Base-by-base conservation (phyloP, 495 filamentous ascomycete genomes). In the Tuber umbilicatum region DNA sequence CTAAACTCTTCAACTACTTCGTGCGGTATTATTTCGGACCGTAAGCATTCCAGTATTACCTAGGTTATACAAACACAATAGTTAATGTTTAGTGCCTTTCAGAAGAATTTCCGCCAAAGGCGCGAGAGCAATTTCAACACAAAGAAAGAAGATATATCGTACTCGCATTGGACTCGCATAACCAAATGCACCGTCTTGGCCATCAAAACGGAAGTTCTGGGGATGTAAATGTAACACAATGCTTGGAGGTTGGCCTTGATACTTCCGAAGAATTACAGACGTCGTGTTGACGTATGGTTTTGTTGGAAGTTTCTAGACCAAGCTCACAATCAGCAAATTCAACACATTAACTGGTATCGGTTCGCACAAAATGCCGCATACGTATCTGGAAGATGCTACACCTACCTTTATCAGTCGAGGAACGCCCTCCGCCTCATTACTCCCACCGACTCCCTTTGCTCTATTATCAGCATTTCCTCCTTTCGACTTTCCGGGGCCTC, bases 161-260 rank as follows among this genome's bases (percentile, higher is more conserved):
- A 92, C 84, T 79, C 87, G 89, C 93, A 98, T 97, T 69, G 94
- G 92, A 10, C 94, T 97, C 76, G 91, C 91, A 83, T 97, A 97
- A 2, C 88, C 85, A 78, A 97, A 97, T 81, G 90, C 92, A 76
- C 94, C 93, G 83, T 97, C 93, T 84, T 97, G 94, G 75, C 93
- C 89, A 77, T 98, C 95, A 83, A 99, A 97, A 70, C 93, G 91
- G 82, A 97, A 97, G 84, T 97, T 89, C 6, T 87, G 91, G 5
- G 89, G 88, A 81, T 97, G 90, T 1, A 99, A 85, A 84, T 98
- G 94, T 47, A 99, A 84, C 64, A 94, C 89, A 14, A 98, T 85
- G 17, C 93, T 97, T 0, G 96, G 94, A 19, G 88, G 88, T 16
- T 85, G 85, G 78, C 90, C 94, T 6, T 86, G 84, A 83, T 90